Evolutionary conservation across 805 yeast species (phyloP).

Genomic region (Wickerhamomyces silvicola): DNA sequence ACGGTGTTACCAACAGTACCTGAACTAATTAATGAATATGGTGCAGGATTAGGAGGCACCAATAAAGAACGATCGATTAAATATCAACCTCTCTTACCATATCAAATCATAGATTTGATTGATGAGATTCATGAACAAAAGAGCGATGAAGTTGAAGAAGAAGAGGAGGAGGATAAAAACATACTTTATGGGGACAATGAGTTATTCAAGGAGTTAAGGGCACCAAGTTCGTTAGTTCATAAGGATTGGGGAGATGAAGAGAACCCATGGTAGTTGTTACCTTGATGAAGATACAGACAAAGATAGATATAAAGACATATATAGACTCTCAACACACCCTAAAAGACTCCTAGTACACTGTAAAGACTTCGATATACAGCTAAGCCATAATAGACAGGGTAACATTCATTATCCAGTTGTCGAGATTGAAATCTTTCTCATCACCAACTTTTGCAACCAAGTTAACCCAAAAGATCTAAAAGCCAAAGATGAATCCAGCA

Average conservation of each 20-base stretch:
- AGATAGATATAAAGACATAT: no score
- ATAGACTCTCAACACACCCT: background rate
- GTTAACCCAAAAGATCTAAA: background rate
- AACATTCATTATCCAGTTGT: no score
- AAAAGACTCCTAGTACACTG: no score
- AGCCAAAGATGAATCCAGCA: slow-evolving; percentile 70
- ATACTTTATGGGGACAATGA: slow-evolving; percentile 35
- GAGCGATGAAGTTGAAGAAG: slow-evolving; percentile 9
- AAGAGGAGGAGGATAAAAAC: slow-evolving; percentile 6
- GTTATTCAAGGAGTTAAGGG: slow-evolving; percentile 39
- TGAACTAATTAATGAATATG: slow-evolving; percentile 71
- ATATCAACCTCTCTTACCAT: slow-evolving; percentile 69
- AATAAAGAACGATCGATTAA: slow-evolving; percentile 44
- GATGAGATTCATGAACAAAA: slow-evolving; percentile 56
- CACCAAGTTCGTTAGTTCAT: slow-evolving; percentile 45
- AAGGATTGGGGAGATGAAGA: slow-evolving; percentile 46
- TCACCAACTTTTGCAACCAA: background rate
- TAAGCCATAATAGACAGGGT: no score
- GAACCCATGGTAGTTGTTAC: slow-evolving; percentile 55
- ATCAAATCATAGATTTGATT: slow-evolving; percentile 60
- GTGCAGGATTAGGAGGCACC: slow-evolving; percentile 65
- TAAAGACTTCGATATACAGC: no score
- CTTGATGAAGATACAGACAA: no score
- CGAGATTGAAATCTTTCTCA: background rate
- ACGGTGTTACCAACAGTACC: slow-evolving; percentile 65